Conservation (phyloP, 73 alveolate species). For the Paramecium pentaurelia region DNA sequence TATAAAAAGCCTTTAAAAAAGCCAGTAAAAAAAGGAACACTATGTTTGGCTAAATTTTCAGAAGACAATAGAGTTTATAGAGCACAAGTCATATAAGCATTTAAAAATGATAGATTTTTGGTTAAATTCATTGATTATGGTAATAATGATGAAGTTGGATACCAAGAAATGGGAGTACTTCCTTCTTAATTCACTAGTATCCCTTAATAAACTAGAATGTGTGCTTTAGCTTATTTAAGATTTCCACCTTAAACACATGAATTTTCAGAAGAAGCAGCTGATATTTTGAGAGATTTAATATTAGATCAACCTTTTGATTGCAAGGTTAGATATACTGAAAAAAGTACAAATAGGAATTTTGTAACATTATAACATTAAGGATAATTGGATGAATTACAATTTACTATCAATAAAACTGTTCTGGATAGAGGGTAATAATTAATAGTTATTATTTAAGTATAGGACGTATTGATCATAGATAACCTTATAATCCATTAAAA, state of each 20-base stretch:
- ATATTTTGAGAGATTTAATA: background rate
- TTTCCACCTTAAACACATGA: conserved; percentile 2
- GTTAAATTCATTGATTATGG: conserved; percentile 47
- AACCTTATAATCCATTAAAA: conserved; percentile 22
- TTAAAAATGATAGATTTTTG: background rate
- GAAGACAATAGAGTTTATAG: background rate
- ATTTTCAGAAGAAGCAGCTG: conserved; percentile 36
- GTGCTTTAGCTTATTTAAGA: background rate
- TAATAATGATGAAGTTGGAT: conserved; percentile 7
- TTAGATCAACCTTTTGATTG: background rate
- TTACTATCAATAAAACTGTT: background rate
- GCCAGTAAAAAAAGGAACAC: conserved; percentile 40
- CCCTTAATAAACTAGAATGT: background rate
- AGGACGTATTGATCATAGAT: background rate
- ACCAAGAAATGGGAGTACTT: background rate
- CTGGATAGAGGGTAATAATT: background rate
- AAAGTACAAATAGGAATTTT: background rate
- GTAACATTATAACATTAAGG: background rate
- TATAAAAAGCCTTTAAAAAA: background rate
- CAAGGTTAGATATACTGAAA: background rate
- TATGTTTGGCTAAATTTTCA: conserved; percentile 13
- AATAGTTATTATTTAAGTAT: background rate
- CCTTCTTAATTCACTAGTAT: background rate
- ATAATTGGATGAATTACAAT: background rate
- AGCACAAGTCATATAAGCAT: background rate